Evolutionary conservation across 140 eudicot species (phyloP).

Genomic region (Cichorium intybus): DNA sequence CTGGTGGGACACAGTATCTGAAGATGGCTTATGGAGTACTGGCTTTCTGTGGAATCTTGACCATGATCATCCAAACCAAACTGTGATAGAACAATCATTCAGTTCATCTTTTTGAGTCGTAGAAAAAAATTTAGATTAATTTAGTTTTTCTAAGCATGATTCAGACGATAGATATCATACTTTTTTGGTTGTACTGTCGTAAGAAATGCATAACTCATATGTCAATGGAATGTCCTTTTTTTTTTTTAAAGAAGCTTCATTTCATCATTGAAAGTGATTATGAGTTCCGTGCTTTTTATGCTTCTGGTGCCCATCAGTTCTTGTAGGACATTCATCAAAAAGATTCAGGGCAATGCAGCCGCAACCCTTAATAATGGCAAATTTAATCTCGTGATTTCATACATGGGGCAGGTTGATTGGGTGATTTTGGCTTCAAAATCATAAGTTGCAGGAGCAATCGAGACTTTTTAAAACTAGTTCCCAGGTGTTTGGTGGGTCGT

Average conservation of each 20-base stretch:
- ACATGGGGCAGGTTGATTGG: too few species aligned
- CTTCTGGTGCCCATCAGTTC: neutral
- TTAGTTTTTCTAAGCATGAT: constrained; percentile 16
- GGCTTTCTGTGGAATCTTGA: constrained; percentile 27
- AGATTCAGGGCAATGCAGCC: neutral
- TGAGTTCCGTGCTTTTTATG: neutral
- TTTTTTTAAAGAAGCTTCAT: neutral
- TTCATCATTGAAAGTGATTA: neutral
- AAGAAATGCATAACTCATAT: neutral
- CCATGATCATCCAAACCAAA: constrained; percentile 18
- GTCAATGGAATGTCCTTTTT: neutral
- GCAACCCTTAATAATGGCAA: too few species aligned
- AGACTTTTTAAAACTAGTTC: too few species aligned
- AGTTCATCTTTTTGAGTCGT: constrained; percentile 20
- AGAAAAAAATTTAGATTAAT: neutral
- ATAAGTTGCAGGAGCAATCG: too few species aligned
- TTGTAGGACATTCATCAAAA: neutral
- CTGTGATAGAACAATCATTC: constrained; percentile 27
- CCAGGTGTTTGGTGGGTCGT: too few species aligned
- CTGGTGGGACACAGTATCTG: constrained; percentile 24
- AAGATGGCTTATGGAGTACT: constrained; percentile 31
- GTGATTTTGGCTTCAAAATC: too few species aligned
- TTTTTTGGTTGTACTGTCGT: constrained; percentile 4
- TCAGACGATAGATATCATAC: constrained; percentile 10
- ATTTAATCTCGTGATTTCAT: too few species aligned